Percentiles rank a stretch among this genome's conserved stretches.
phyloP scores from a whole-genome alignment of 495 filamentous ascomycete species.

The Acidiella bohemica region DNA sequence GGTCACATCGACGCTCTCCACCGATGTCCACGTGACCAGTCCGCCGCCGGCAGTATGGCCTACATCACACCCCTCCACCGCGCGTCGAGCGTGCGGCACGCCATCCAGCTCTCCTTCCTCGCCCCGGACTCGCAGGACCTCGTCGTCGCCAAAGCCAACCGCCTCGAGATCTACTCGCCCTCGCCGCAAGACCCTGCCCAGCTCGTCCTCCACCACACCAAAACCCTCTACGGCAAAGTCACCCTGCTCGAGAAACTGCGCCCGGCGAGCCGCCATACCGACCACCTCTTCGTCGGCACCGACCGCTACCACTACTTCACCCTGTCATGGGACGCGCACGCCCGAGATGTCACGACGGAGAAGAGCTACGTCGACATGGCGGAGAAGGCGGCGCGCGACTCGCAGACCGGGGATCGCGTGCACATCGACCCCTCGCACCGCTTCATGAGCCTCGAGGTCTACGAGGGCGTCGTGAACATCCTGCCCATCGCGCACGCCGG shows the following conservation, averaged over 20 bases:
- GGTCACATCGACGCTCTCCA: too few relatives aligned
- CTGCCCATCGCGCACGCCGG: conserved; percentile 47
- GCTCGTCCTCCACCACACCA: conserved; percentile 47
- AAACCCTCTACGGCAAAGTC: conserved; percentile 66
- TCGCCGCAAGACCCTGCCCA: conserved; percentile 39
- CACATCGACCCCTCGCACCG: conserved; percentile 68
- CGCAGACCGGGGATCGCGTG: conserved; percentile 60
- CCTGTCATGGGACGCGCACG: conserved; percentile 60
- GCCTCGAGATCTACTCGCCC: conserved; percentile 65
- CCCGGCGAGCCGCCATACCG: conserved; percentile 56
- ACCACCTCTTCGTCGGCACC: conserved; percentile 87
- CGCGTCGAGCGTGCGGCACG: conserved; percentile 79
- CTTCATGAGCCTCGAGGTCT: conserved; percentile 75
- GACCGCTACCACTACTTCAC: conserved; percentile 84
- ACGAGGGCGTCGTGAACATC: conserved; percentile 74
- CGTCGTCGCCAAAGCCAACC: conserved; percentile 81
- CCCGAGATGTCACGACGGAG: conserved; percentile 50
- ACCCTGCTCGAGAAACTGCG: conserved; percentile 72
- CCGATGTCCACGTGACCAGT: too few relatives aligned
- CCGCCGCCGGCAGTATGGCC: too few relatives aligned
- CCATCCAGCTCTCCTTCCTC: conserved; percentile 65
- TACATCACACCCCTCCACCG: conserved; percentile 90
- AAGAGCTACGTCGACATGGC: conserved; percentile 56
- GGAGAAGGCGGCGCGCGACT: conserved; percentile 68
- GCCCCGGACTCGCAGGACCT: conserved; percentile 61